Percentiles rank a stretch among this genome's conserved stretches.
Evolutionary conservation across 352 stramenopile species (phyloP).

Genomic region (Phytophthora litchii): DNA sequence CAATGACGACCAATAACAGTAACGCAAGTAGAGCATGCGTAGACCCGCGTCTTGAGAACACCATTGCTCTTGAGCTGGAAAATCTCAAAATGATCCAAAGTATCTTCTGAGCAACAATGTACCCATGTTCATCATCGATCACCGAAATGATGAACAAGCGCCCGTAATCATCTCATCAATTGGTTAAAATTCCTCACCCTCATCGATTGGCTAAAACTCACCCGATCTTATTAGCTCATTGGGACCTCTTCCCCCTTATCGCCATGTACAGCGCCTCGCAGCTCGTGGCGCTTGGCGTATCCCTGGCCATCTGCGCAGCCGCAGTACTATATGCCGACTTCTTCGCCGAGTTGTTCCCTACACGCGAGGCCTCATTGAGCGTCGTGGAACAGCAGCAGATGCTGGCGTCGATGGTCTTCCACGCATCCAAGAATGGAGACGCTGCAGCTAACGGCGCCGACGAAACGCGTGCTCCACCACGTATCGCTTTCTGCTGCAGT

Average conservation of each 20-base stretch:
- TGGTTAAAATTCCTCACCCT: constrained; percentile 1
- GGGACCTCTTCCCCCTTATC: not conserved
- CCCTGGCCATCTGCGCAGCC: constrained; percentile 50
- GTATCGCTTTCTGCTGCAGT: constrained; percentile 84
- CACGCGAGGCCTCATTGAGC: constrained; percentile 38
- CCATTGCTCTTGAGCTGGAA: constrained; percentile 1
- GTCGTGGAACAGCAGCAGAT: constrained; percentile 67
- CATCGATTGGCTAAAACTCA: no score
- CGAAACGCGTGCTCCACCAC: constrained; percentile 27
- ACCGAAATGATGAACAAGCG: constrained; percentile 24
- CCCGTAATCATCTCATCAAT: not conserved
- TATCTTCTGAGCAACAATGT: not conserved
- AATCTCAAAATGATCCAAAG: constrained; percentile 13
- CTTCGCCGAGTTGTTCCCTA: constrained; percentile 54
- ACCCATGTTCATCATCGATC: constrained; percentile 28
- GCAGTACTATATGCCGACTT: constrained; percentile 71
- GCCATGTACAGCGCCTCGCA: constrained; percentile 72
- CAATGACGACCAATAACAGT: not conserved
- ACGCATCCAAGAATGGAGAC: constrained; percentile 41
- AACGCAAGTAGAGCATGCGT: not conserved
- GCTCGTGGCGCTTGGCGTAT: constrained; percentile 58
- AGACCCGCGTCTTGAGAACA: not conserved
- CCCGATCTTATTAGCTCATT: not conserved
- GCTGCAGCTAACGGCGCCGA: constrained; percentile 8
- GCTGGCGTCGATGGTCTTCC: constrained; percentile 67